Conservation (phyloP, 495 filamentous ascomycete genomes). For the Emericellopsis terricola region DNA sequence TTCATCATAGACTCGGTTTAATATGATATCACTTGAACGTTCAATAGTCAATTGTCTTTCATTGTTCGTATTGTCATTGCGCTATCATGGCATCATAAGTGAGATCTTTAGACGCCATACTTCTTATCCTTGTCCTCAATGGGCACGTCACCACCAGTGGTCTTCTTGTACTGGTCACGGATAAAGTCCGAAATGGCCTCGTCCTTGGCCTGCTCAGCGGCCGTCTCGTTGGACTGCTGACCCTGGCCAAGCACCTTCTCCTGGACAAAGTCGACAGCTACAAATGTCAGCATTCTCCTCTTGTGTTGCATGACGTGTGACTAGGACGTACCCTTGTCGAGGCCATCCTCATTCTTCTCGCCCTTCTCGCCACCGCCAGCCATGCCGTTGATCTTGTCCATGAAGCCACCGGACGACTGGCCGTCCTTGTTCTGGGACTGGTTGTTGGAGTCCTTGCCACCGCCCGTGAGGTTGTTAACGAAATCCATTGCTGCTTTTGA, state of each 20-base stretch:
- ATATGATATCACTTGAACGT: neutral
- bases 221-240: conserved; percentile 49
- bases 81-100: no score
- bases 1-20: neutral
- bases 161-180: conserved; percentile 40
- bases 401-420: conserved; percentile 20
- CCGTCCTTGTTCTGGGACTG: neutral
- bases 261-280: conserved; percentile 51
- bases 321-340: conserved; percentile 44
- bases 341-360: conserved; percentile 52
- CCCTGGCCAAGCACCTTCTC: conserved; percentile 47
- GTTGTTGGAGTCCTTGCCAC: neutral
- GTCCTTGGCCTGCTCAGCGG: conserved; percentile 58
- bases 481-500: conserved; percentile 2
- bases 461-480: conserved; percentile 2
- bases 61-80: neutral
- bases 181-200: conserved; percentile 47
- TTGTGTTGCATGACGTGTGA: neutral
- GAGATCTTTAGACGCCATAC: conserved; percentile 11
- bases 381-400: conserved; percentile 39
- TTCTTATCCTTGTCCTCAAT: conserved; percentile 41
- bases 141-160: conserved; percentile 42
- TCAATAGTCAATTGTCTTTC: neutral
- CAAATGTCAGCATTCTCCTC: neutral
- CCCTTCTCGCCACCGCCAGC: conserved; percentile 45